A percentile compares a stretch with the other conserved stretches of the same genome.
Evolutionary conservation across 176 grass and related monocot genomes (phyloP).

Genomic region (Tillandsia fasciculata): DNA sequence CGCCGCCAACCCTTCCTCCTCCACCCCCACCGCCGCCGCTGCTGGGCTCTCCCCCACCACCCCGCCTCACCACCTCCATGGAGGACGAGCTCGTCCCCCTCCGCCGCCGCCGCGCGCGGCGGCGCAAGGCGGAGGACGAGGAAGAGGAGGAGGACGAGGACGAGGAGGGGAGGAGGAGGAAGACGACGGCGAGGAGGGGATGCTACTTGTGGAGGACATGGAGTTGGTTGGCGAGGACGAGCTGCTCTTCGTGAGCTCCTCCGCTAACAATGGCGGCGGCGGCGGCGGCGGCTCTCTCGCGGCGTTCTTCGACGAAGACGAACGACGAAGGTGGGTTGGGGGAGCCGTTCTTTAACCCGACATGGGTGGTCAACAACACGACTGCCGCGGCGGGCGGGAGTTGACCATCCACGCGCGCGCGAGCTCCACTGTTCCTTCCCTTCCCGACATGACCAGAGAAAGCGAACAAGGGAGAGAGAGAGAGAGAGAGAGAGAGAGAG

Average conservation of each 20-base stretch:
- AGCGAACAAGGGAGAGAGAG: too few species aligned
- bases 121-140: too few species aligned
- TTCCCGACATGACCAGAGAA: neutral
- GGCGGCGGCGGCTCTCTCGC: neutral
- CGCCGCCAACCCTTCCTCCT: neutral
- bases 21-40: neutral
- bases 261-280: neutral
- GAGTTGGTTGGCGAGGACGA: slow-evolving; percentile 36
- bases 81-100: slow-evolving; percentile 10
- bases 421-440: neutral
- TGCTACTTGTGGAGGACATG: slow-evolving; percentile 38
- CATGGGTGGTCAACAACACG: slow-evolving; percentile 18
- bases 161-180: slow-evolving; percentile 35
- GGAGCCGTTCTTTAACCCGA: slow-evolving; percentile 17
- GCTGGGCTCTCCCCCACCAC: slow-evolving; percentile 13
- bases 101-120: too few species aligned
- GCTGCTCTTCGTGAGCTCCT: slow-evolving; percentile 20
- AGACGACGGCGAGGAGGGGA: slow-evolving; percentile 28
- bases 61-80: neutral
- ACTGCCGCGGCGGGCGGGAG: slow-evolving; percentile 19
- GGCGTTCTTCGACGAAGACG: slow-evolving; percentile 1
- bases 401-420: slow-evolving; percentile 16
- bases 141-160: neutral
- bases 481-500: neutral
- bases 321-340: slow-evolving; percentile 18